A percentile compares a stretch with the other conserved stretches of the same genome.
Evolutionary conservation across 208 protist species (phyloP).

Genomic region (Porcisia deanei): DNA sequence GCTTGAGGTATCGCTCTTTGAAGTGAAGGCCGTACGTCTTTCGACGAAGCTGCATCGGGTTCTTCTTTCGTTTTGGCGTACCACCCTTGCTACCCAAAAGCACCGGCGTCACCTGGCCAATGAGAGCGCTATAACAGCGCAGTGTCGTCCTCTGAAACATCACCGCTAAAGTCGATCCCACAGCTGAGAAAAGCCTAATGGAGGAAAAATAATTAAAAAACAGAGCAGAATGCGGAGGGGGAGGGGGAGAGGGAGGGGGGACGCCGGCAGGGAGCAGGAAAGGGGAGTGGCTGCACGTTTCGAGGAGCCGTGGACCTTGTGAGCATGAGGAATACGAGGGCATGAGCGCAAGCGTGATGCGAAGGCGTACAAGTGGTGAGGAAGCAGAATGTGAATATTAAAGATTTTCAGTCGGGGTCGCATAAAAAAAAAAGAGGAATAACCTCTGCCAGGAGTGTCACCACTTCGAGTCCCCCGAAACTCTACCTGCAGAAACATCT

Average conservation of each 20-base stretch:
- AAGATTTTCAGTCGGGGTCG: background rate
- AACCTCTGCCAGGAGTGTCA: background rate
- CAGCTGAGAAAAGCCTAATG: background rate
- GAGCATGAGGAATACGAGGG: background rate
- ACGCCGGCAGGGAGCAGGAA: background rate
- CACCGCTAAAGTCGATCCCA: background rate
- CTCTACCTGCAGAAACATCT: background rate
- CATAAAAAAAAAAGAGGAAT: background rate
- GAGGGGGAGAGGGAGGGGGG: background rate
- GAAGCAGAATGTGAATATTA: too few species aligned
- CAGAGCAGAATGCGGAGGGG: background rate
- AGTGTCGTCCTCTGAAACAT: conserved; percentile 44
- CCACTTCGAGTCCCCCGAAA: background rate
- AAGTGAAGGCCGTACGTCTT: conserved; percentile 91
- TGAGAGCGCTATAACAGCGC: conserved; percentile 30
- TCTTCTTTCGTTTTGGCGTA: conserved; percentile 91
- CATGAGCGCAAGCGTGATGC: background rate
- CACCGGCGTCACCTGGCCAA: conserved; percentile 63
- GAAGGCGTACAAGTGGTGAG: background rate
- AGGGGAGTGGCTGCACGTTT: background rate
- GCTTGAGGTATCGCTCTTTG: conserved; percentile 86
- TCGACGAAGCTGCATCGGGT: conserved; percentile 81
- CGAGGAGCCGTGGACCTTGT: background rate
- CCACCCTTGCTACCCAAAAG: conserved; percentile 88
- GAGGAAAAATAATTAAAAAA: background rate